A percentile compares a stretch with the other conserved stretches of the same genome.
These are phyloP conservation scores for Garcia nutans DNA, from an alignment of 345 rosid species.

Conservation along the genomic window DNA sequence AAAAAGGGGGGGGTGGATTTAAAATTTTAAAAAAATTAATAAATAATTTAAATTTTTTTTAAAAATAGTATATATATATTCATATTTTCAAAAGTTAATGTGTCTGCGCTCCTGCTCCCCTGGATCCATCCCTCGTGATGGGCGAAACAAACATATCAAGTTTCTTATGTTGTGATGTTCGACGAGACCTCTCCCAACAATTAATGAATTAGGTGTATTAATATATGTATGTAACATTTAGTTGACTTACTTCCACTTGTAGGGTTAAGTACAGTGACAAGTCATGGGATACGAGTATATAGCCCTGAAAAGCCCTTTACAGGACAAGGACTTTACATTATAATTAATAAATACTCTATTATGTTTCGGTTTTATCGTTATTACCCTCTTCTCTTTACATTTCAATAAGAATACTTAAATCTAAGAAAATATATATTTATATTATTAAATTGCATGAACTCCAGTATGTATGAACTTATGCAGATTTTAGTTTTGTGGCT, in stretches of 20 bases:
- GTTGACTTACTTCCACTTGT: conserved; percentile 10
- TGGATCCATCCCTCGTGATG: too few species aligned
- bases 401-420: too few species aligned
- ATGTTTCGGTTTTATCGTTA: not conserved
- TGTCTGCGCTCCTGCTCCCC: too few species aligned
- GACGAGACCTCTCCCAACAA: not conserved
- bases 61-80: too few species aligned
- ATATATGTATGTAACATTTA: not conserved
- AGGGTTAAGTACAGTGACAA: not conserved
- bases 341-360: not conserved
- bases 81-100: too few species aligned
- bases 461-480: too few species aligned
- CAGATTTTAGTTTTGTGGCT: not conserved
- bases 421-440: too few species aligned
- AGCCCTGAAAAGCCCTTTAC: not conserved
- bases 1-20: too few species aligned
- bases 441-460: too few species aligned
- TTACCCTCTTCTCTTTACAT: too few species aligned
- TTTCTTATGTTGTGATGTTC: not conserved
- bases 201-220: not conserved
- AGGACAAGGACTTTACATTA: not conserved
- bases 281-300: not conserved
- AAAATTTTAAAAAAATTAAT: too few species aligned
- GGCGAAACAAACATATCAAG: not conserved
- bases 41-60: too few species aligned